Conservation (phyloP, 345 rosid species). For the Camelina hispida region DNA sequence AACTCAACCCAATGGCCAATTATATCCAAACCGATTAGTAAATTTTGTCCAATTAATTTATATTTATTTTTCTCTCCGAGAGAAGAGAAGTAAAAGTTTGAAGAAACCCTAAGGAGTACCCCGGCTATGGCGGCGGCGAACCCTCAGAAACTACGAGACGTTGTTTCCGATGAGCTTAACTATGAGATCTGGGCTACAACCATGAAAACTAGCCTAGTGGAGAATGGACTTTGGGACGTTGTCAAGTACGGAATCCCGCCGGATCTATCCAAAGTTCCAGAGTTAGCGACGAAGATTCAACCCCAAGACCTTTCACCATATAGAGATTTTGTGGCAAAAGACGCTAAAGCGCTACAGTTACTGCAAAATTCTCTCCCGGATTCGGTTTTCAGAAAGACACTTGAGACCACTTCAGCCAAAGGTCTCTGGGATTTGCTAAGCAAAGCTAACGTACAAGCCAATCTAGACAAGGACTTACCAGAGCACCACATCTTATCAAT, state of each 20-base stretch:
- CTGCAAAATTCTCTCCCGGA: constrained; percentile 1
- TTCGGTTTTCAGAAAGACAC: constrained; percentile 20
- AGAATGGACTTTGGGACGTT: constrained; percentile 25
- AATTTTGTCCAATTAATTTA: no score
- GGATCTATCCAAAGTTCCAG: constrained; percentile 7
- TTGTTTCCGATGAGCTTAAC: background rate
- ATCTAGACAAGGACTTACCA: background rate
- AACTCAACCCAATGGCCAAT: no score
- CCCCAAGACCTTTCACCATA: background rate
- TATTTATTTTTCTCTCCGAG: no score
- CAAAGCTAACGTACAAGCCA: background rate
- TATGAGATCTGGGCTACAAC: constrained; percentile 11
- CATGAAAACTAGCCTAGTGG: background rate
- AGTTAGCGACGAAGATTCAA: background rate
- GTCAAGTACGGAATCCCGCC: constrained; percentile 20
- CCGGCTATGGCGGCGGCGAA: background rate
- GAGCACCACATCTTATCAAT: background rate
- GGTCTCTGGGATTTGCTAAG: background rate
- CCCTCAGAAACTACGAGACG: background rate
- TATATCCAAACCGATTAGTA: no score
- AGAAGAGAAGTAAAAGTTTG: no score
- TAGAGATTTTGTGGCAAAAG: constrained; percentile 12
- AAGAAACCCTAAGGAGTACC: no score
- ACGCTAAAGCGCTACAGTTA: constrained; percentile 13
- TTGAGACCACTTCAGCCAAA: background rate